A percentile compares a stretch with the other conserved stretches of the same genome.
Conservation (phyloP, 768 basidiomycete species). For the Russula abietina region DNA sequence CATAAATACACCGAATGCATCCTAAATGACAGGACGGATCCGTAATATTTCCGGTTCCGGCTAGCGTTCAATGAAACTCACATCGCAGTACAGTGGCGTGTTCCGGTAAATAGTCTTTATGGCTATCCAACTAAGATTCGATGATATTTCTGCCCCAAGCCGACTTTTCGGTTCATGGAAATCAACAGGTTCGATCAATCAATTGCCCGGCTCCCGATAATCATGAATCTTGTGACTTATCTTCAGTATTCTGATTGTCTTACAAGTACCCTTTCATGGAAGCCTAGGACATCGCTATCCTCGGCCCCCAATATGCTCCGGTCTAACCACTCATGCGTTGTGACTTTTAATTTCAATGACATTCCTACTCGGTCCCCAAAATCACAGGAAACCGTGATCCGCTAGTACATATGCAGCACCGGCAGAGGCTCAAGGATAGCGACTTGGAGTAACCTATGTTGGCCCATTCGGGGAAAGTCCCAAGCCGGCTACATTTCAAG, state of each 20-base stretch:
- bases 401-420: too few relatives aligned
- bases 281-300: background rate
- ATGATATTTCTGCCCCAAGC: background rate
- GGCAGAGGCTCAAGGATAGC: too few relatives aligned
- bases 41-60: slow-evolving; percentile 7
- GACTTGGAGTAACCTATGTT: background rate
- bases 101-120: background rate
- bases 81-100: background rate
- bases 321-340: background rate
- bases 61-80: background rate
- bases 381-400: too few relatives aligned
- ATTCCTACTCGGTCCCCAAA: background rate
- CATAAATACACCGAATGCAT: background rate
- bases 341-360: background rate
- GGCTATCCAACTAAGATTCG: background rate
- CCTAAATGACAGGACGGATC: background rate
- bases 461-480: background rate
- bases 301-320: background rate
- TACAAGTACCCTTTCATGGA: background rate
- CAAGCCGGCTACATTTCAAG: background rate
- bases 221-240: slow-evolving; percentile 1
- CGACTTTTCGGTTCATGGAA: background rate
- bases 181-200: background rate
- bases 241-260: background rate
- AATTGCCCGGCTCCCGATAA: background rate